Evolutionary conservation across 192 early-diverging fungal genomes (phyloP), one percentile per base, ranked within the genome.

Genomic region (Entomortierella beljakovae): DNA sequence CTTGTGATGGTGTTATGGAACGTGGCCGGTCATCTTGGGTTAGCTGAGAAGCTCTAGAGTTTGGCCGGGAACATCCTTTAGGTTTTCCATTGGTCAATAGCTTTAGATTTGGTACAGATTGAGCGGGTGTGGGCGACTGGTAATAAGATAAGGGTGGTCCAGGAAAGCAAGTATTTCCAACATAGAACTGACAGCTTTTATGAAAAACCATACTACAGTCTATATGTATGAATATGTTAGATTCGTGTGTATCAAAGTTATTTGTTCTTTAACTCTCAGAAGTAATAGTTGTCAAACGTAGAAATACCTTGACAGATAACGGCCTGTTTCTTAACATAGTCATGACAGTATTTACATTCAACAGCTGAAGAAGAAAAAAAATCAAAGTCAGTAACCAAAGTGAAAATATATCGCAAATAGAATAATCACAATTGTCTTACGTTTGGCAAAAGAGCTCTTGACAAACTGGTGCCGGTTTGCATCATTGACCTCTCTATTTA

Each of bases 251-350:
- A 51, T 40, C 54, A 20, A 71, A 26, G 40, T 49, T 71, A 37
- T 42, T 33, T 40, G 46, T 56, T 72, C 56, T 43, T 49, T 22
- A 22, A 7, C 29, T n/a, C 9, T 69, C 28, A n/a, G 15, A 69
- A 49, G 38, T 16, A n/a, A 48, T 56, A 1, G 9, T 48, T 22
- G 48, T 25, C 28, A 67, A 26, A n/a, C n/a, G n/a, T n/a, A n/a
- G n/a, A n/a, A 53, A 49, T 53, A 86, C 85, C 85, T 89, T 89
- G 84, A 76, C 88, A 89, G 49, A 89, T 83, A 6, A 87, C 80
- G 6, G 80, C 84, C 20, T 87, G 61, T 53, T 81, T 70, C 55
- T 77, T 82, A 50, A 89, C 75, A 57, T 65, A 58, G 26, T 80
- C 69, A 46, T 81, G 77, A 55, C 88, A 89, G 15, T 83, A 64